Base-by-base conservation (phyloP, 2,329 filamentous ascomycete genomes). In the Verticillium dahliae region DNA sequence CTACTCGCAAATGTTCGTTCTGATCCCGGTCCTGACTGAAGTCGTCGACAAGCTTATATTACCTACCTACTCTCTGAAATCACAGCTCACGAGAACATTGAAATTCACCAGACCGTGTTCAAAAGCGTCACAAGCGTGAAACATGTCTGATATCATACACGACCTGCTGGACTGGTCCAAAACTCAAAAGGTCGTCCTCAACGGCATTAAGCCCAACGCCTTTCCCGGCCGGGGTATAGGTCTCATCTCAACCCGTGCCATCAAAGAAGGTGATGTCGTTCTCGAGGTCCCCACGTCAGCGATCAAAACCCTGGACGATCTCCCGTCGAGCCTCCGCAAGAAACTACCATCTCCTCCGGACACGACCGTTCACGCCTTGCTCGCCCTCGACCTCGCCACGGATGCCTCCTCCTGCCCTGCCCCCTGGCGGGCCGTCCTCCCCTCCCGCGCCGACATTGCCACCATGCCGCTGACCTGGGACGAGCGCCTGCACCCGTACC, bases 171-270 rank as follows among this genome's bases (percentile, higher is more conserved):
- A 80, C 62, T 96, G 92, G 90, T 88, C 89, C 1, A 72, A 79
- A 54, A 74, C 76, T 1, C 81, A 85, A 62, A 90, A 90, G 14
- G 82, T 96, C 34, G 74, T 81, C 39, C 83, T 92, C 66, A 81
- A 88, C 67, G 87, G 87, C 34, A 85, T 96, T 57, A 78, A 79
- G 2, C 87, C 91, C 5, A 81, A 85, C 50, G 79, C 78, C 45
- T 86, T 96, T 15, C 84, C 87, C 6, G 89, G 87, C 1, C 82
- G 90, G 60, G 92, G 92, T 34, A 83, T 95, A 60, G 92, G 93
- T 56, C 86, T 97, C 61, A 81, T 93, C 58, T 89, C 91, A 5
- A 87, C 85, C 13, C 81, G 83, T 34, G 76, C 82, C 14, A 81
- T 95, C 63, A 77, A 89, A 77, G 64, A 71, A 56, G 68, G 71